A percentile compares a stretch with the other conserved stretches of the same genome.
phyloP scores from a whole-genome alignment of 768 basidiomycete species.

The Rhodotorula babjevae region DNA sequence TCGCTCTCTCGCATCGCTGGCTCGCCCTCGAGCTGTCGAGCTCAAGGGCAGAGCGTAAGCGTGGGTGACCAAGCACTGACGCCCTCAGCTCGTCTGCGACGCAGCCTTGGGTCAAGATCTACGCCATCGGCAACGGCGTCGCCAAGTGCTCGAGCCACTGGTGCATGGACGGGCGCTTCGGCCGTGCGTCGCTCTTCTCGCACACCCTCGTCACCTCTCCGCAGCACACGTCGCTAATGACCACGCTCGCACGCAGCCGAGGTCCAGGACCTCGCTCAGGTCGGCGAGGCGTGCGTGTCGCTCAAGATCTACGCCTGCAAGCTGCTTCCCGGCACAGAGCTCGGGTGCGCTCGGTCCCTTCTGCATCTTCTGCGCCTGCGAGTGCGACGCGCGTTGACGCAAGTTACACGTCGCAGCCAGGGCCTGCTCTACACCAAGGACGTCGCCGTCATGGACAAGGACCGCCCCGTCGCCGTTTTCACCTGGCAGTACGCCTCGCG shows the following conservation, averaged over 20 bases:
- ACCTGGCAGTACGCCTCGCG: neutral
- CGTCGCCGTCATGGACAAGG: neutral
- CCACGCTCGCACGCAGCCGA: neutral
- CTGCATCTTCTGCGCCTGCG: neutral
- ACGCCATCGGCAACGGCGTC: slow-evolving; percentile 5
- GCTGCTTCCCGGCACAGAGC: neutral
- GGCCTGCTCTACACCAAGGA: neutral
- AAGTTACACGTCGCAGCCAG: neutral
- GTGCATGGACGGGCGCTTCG: slow-evolving; percentile 7
- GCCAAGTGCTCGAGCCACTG: neutral
- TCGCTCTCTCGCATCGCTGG: too few relatives aligned
- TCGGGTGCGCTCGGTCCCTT: neutral
- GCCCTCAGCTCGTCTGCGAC: neutral
- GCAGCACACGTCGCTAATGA: too few relatives aligned
- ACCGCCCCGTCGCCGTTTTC: neutral
- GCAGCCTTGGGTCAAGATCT: slow-evolving; percentile 13
- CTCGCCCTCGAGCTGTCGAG: too few relatives aligned
- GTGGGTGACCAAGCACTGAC: too few relatives aligned
- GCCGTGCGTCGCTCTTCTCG: neutral
- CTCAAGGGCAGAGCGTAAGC: too few relatives aligned
- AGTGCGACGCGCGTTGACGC: too few relatives aligned
- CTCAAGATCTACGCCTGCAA: neutral
- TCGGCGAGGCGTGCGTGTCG: neutral
- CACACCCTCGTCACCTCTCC: too few relatives aligned
- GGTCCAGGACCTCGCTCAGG: neutral